These are phyloP conservation scores for Fusarium illudens DNA, from an alignment of 2,329 filamentous ascomycete genomes.

Conservation along the genomic window DNA sequence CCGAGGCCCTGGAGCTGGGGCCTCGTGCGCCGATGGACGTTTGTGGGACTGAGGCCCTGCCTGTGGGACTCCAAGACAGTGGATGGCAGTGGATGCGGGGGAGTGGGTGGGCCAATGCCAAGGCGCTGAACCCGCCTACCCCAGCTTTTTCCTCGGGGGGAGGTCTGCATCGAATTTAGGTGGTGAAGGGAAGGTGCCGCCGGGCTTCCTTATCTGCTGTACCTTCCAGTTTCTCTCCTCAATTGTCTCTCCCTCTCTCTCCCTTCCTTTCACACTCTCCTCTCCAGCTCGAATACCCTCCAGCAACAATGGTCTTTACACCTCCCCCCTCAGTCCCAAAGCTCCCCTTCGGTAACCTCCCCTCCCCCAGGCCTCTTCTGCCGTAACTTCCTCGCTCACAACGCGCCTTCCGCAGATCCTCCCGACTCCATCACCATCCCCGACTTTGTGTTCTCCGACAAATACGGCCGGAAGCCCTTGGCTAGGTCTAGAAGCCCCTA, in stretches of 20 bases:
- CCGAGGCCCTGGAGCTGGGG: conserved; percentile 1
- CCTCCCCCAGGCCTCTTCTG: neutral
- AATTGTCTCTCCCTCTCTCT: neutral
- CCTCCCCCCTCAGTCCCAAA: conserved; percentile 69
- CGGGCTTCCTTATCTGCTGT: too few relatives aligned
- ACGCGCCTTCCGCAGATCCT: conserved; percentile 53
- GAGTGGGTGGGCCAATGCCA: neutral
- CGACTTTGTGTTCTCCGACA: conserved; percentile 80
- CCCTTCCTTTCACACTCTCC: neutral
- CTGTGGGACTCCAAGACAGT: neutral
- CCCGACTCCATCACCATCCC: conserved; percentile 79
- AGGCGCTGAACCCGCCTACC: neutral
- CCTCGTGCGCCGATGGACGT: neutral
- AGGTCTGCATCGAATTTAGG: neutral
- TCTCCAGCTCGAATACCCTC: neutral
- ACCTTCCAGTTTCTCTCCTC: neutral
- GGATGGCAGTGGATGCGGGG: neutral
- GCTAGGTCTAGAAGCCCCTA: conserved; percentile 73
- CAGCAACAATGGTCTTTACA: conserved; percentile 60
- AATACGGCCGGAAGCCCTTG: conserved; percentile 71
- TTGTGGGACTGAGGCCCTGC: neutral
- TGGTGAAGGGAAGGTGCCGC: neutral
- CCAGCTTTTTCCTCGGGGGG: neutral
- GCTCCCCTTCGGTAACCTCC: conserved; percentile 59
- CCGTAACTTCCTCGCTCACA: neutral